phyloP scores from a whole-genome alignment of 2,329 filamentous ascomycete genomes.

The Cladosporium sp. region DNA sequence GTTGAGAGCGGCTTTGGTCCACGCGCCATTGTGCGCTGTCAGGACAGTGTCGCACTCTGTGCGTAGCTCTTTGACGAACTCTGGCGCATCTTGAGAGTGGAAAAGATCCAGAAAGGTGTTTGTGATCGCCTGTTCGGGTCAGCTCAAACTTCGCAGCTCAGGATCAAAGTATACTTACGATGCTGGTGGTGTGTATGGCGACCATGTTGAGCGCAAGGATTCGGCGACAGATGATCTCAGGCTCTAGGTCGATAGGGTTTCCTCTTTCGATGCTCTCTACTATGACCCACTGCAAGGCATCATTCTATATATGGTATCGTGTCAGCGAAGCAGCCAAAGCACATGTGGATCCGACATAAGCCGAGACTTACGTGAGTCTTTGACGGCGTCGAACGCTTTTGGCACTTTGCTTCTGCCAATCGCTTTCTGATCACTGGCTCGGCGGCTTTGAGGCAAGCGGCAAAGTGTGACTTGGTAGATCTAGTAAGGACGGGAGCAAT shows the following conservation, averaged over 20 bases:
- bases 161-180: slow-evolving; percentile 3
- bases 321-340: neutral
- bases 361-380: neutral
- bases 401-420: slow-evolving; percentile 17
- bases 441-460: slow-evolving; percentile 9
- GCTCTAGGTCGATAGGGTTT: slow-evolving; percentile 21
- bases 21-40: slow-evolving; percentile 20
- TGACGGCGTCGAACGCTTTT: neutral
- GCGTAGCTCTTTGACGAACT: slow-evolving; percentile 25
- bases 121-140: slow-evolving; percentile 19
- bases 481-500: slow-evolving; percentile 20
- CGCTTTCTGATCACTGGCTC: slow-evolving; percentile 23
- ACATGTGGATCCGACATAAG: neutral
- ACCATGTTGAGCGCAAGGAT: slow-evolving; percentile 28
- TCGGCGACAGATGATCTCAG: slow-evolving; percentile 23
- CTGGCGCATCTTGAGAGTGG: slow-evolving; percentile 21
- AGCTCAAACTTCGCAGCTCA: neutral
- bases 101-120: slow-evolving; percentile 29
- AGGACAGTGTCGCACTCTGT: slow-evolving; percentile 27
- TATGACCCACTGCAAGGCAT: slow-evolving; percentile 29
- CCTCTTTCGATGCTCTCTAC: slow-evolving; percentile 19
- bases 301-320: slow-evolving; percentile 16
- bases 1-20: slow-evolving; percentile 27
- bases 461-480: slow-evolving; percentile 19
- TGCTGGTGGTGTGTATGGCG: slow-evolving; percentile 30